Evolutionary conservation across 805 yeast genomes (phyloP).

Genomic region (Saccharomycopsis sp.): DNA sequence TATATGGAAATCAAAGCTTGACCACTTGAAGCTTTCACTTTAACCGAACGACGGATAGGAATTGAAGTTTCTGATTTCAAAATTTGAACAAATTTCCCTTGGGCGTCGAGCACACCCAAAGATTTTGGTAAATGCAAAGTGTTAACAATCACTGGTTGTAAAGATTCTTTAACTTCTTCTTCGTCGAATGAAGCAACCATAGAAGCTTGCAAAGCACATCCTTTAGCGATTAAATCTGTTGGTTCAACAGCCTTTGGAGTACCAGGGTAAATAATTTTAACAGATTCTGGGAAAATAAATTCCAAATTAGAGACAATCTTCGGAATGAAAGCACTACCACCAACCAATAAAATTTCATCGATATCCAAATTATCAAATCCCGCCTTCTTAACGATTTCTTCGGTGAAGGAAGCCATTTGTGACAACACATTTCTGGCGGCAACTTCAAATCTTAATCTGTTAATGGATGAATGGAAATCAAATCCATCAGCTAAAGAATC

Average conservation of each 20-base stretch:
- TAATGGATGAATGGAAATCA: constrained; percentile 88
- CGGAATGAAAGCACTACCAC: constrained; percentile 91
- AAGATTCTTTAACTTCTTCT: constrained; percentile 73
- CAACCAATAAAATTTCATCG: constrained; percentile 85
- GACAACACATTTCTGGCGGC: constrained; percentile 72
- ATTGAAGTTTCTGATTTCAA: constrained; percentile 79
- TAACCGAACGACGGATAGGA: constrained; percentile 76
- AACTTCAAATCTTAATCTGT: constrained; percentile 90
- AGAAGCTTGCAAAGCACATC: constrained; percentile 96
- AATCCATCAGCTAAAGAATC: constrained; percentile 92
- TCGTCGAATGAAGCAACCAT: constrained; percentile 75
- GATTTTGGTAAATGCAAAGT: constrained; percentile 83
- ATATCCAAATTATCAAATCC: constrained; percentile 77
- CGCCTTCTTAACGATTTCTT: constrained; percentile 70
- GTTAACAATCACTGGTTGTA: constrained; percentile 76
- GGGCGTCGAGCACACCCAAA: constrained; percentile 73
- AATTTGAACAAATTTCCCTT: constrained; percentile 66
- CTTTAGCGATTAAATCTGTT: constrained; percentile 82
- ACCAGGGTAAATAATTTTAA: constrained; percentile 63
- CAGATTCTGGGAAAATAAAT: constrained; percentile 71
- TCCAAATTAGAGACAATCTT: constrained; percentile 75
- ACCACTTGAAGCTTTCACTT: constrained; percentile 55
- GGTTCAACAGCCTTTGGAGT: constrained; percentile 74
- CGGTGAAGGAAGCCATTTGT: constrained; percentile 72
- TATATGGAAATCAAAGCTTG: constrained; percentile 63